phyloP scores from a whole-genome alignment of 495 filamentous ascomycete genomes.

The Eremomyces bilateralis region DNA sequence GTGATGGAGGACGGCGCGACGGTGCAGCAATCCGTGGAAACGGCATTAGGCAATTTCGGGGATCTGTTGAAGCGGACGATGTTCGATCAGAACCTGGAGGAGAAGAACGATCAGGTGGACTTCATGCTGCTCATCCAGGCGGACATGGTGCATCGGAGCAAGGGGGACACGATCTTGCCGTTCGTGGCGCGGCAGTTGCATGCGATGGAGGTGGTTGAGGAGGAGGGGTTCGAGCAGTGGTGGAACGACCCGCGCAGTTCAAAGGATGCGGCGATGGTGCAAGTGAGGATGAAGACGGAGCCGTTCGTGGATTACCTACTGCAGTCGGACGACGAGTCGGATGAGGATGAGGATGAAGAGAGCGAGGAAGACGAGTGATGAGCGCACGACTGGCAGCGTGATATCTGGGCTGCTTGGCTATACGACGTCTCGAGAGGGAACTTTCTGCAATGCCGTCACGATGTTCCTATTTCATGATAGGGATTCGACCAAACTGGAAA shows the following conservation, averaged over 20 bases:
- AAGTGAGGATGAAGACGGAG: slow-evolving; percentile 46
- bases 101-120: slow-evolving; percentile 57
- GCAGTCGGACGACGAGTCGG: slow-evolving; percentile 57
- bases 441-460: no score
- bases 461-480: no score
- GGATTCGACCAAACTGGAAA: no score
- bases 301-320: slow-evolving; percentile 50
- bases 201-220: slow-evolving; percentile 64
- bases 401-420: no score
- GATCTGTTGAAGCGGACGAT: slow-evolving; percentile 34
- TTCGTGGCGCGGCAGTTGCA: slow-evolving; percentile 63
- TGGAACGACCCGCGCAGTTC: slow-evolving; percentile 52
- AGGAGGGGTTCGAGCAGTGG: slow-evolving; percentile 75
- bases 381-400: no score
- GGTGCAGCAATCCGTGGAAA: slow-evolving; percentile 37
- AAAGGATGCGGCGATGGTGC: slow-evolving; percentile 40
- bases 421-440: no score
- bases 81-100: slow-evolving; percentile 29
- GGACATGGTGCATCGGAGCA: slow-evolving; percentile 38
- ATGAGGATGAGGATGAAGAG: slow-evolving; percentile 42
- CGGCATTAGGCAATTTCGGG: slow-evolving; percentile 33
- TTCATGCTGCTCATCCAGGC: slow-evolving; percentile 62
- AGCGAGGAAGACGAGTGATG: slow-evolving; percentile 24
- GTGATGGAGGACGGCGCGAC: slow-evolving; percentile 34
- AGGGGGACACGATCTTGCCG: slow-evolving; percentile 41